phyloP scores from a whole-genome alignment of 306 rosid genomes.

The Vicia villosa region DNA sequence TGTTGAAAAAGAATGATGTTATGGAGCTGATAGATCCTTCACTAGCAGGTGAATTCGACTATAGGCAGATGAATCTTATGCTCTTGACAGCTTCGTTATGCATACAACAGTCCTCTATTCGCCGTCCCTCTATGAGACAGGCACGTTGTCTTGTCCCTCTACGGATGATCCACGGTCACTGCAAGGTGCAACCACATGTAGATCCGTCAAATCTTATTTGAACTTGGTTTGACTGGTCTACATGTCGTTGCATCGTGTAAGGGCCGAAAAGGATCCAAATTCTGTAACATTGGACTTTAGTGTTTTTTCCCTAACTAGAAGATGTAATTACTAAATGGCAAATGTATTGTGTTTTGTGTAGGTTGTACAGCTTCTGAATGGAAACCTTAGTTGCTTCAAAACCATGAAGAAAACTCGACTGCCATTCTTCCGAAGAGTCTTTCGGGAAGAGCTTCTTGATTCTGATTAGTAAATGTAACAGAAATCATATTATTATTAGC shows the following conservation, averaged over 20 bases:
- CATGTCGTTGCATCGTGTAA: background rate
- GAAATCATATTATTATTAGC: background rate
- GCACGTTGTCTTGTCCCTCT: slow-evolving; percentile 36
- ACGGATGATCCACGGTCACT: background rate
- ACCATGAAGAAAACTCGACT: slow-evolving; percentile 60
- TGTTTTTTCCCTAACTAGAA: background rate
- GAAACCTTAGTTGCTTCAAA: slow-evolving; percentile 76
- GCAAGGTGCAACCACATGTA: background rate
- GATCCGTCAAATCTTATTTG: background rate
- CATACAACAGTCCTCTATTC: slow-evolving; percentile 80
- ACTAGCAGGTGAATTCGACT: slow-evolving; percentile 54
- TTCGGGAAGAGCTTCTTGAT: slow-evolving; percentile 57
- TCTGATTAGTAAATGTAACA: slow-evolving; percentile 36
- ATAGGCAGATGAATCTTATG: slow-evolving; percentile 60
- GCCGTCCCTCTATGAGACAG: slow-evolving; percentile 83
- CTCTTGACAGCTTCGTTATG: slow-evolving; percentile 81
- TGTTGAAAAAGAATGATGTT: slow-evolving; percentile 67
- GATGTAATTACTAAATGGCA: background rate
- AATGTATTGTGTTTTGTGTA: slow-evolving; percentile 38
- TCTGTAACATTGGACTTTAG: background rate
- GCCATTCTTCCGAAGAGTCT: slow-evolving; percentile 62
- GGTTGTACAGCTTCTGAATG: slow-evolving; percentile 76
- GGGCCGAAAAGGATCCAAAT: background rate
- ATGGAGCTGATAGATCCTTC: slow-evolving; percentile 69
- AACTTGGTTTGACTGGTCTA: background rate